A percentile compares a stretch with the other conserved stretches of the same genome.
Conservation (phyloP, 164 flowering plant genomes). For the Houttuynia cordata region DNA sequence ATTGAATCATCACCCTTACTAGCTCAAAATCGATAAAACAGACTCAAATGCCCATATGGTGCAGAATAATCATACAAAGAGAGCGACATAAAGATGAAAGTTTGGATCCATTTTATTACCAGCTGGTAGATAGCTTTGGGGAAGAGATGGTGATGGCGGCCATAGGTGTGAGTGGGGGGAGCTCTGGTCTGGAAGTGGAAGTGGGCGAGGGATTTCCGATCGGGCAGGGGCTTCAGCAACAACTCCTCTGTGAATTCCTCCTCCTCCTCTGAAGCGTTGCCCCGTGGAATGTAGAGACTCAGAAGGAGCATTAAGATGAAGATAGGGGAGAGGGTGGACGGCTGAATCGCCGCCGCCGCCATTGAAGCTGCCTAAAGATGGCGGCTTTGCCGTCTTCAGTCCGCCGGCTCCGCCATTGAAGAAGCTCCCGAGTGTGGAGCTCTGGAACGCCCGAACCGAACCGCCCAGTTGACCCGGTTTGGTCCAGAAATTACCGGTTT, state of each 20-base stretch:
- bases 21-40: not conserved
- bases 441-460: too few relatives aligned
- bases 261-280: conserved; percentile 17
- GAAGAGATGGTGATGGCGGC: conserved; percentile 73
- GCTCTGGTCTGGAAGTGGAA: conserved; percentile 63
- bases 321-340: not conserved
- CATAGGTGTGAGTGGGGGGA: conserved; percentile 41
- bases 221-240: conserved; percentile 72
- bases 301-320: not conserved
- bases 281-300: not conserved
- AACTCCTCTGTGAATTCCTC: conserved; percentile 79
- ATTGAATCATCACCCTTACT: not conserved
- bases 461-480: too few relatives aligned
- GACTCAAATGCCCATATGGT: too few relatives aligned
- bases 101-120: conserved; percentile 21
- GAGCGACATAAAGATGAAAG: not conserved
- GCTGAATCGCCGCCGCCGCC: not conserved
- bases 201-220: conserved; percentile 82
- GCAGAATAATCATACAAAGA: not conserved
- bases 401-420: too few relatives aligned
- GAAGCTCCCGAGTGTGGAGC: too few relatives aligned
- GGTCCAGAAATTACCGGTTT: too few relatives aligned
- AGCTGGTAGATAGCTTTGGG: conserved; percentile 89
- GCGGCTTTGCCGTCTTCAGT: too few relatives aligned
- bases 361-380: not conserved